These are phyloP conservation scores for Blyttiomyces sp. DNA, from an alignment of 371 early-diverging fungal species.

Conservation along the genomic window DNA sequence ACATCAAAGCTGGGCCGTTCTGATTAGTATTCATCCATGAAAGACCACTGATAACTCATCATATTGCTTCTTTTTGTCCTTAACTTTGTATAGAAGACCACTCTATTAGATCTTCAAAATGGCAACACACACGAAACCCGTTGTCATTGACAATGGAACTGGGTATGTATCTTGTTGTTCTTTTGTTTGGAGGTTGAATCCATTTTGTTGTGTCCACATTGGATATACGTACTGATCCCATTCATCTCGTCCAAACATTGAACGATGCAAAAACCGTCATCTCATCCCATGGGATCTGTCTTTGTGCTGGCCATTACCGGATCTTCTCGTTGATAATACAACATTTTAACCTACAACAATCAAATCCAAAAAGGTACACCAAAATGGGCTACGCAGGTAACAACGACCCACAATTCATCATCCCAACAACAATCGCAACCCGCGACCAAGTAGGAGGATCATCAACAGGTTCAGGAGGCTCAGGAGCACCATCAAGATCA, in stretches of 20 bases:
- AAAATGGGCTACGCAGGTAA: conserved; percentile 98
- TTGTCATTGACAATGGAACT: conserved; percentile 49
- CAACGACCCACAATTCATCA: conserved; percentile 92
- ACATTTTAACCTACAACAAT: too few species aligned
- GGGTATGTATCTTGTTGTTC: conserved; percentile 27
- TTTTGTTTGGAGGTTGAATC: too few species aligned
- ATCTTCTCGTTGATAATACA: too few species aligned
- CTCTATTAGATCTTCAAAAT: too few species aligned
- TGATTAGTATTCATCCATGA: too few species aligned
- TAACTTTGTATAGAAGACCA: too few species aligned
- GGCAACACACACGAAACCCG: conserved; percentile 21
- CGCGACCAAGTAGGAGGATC: conserved; percentile 54
- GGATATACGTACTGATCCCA: background rate
- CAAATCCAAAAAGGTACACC: conserved; percentile 85
- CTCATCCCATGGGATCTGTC: too few species aligned
- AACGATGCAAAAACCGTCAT: background rate
- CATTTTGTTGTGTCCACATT: too few species aligned
- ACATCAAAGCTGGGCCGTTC: too few species aligned
- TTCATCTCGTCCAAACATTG: background rate
- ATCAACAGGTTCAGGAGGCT: conserved; percentile 53
- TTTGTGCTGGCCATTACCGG: too few species aligned
- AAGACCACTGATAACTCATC: too few species aligned
- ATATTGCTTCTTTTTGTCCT: too few species aligned
- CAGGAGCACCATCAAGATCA: conserved; percentile 22
- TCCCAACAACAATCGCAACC: conserved; percentile 89